Evolutionary conservation across 2,329 filamentous ascomycete species (phyloP).

Genomic region (Fusarium euwallaceae): DNA sequence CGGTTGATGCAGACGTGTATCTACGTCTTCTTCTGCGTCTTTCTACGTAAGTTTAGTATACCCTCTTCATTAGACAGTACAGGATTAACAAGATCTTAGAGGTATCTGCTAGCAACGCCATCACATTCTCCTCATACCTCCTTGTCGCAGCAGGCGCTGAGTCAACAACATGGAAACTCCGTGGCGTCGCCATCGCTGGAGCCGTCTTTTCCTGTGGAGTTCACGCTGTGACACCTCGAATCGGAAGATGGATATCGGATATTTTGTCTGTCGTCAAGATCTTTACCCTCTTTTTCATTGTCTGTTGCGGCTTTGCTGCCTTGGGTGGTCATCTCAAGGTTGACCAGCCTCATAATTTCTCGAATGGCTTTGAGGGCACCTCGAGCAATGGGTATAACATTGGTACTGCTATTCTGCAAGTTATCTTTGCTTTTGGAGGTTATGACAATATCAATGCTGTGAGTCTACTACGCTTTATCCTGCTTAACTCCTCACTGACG

Average conservation of each 20-base stretch:
- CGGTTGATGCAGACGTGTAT: conserved; percentile 40
- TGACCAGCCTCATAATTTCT: conserved; percentile 24
- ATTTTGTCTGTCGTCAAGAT: conserved; percentile 18
- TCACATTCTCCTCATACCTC: conserved; percentile 24
- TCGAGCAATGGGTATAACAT: conserved; percentile 23
- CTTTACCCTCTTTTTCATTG: conserved; percentile 26
- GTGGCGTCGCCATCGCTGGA: conserved; percentile 14
- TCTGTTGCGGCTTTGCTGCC: conserved; percentile 29
- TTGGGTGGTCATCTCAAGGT: conserved; percentile 22
- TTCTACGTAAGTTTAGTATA: conserved; percentile 17
- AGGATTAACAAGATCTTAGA: not conserved
- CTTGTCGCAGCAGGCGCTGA: conserved; percentile 12
- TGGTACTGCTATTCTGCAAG: conserved; percentile 21
- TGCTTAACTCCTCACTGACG: no score
- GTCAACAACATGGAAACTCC: conserved; percentile 22
- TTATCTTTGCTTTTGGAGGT: conserved; percentile 23
- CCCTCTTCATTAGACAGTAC: no score
- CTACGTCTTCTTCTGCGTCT: conserved; percentile 42
- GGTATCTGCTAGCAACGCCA: conserved; percentile 23
- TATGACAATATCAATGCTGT: conserved; percentile 24
- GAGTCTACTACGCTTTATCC: no score
- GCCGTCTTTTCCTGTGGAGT: conserved; percentile 14
- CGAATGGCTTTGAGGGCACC: conserved; percentile 16
- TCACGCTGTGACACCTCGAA: not conserved
- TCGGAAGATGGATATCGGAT: conserved; percentile 20